Base-by-base conservation (phyloP, 108 stramenopile species). In the Chaetoceros muelleri region DNA sequence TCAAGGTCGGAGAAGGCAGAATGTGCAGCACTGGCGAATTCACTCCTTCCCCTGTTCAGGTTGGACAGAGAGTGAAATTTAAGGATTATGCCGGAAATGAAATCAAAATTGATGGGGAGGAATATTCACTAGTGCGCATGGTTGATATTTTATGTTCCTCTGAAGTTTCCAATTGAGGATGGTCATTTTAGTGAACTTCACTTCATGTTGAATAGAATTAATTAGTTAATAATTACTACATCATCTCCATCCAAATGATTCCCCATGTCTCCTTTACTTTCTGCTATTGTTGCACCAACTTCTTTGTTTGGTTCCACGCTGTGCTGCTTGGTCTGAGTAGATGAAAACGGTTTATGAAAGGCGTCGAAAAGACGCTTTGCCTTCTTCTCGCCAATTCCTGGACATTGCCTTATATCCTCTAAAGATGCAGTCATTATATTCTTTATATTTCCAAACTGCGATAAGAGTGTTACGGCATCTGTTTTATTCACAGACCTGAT, bases 31-130 rank as follows among this genome's bases (percentile, higher is more conserved):
- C 64, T 30, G 96, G 96, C 10, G 61, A 89, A 57, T 71, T 91
- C 29, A 75, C 81, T 21, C 28, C 68, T 0, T 62, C 74, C 24
- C 87, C 80, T 20, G 82, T 88, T 22, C 58, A 78, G 56, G 72
- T 75, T 2, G 96, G 96, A 24, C 95, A 97, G 57, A 55, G 61
- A 24, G 90, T 97, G 46, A 95, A 96, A 70, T 97, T 97, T 64
- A 81, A 80, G 62, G 94, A 96, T 54, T 96, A 93, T 67, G 88
- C 93, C 30, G 95, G 95, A 55, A 90, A 87, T 55, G 93, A 91
- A 59, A 83, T 97, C 18, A 87, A 74, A 65, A 82, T 97, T 57
- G 80, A 90, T 48, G 93, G 93, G 0, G 77, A 87, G 53, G 69
- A 82, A 29, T 95, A 92, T 64, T 70, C 77, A 52, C 71, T 95